phyloP scores from a whole-genome alignment of 2,329 filamentous ascomycete species.

The Epicoccum sorghinum region DNA sequence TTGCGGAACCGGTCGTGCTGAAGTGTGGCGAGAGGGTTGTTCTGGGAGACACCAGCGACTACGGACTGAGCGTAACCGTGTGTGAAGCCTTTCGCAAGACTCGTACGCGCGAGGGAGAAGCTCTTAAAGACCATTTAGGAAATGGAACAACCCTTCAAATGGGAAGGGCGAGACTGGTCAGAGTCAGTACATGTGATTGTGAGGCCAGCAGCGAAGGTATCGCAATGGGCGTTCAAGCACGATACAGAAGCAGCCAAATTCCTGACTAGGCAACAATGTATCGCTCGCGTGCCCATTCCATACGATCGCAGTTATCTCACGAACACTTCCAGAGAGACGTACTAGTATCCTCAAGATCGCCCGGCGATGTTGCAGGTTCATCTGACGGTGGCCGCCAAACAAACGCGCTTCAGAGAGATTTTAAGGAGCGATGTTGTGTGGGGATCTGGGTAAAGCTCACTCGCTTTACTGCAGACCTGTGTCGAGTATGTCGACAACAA shows the following conservation, averaged over 20 bases:
- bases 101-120: slow-evolving; percentile 90
- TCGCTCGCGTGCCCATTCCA: slow-evolving; percentile 19
- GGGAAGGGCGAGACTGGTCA: slow-evolving; percentile 55
- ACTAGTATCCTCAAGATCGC: slow-evolving; percentile 66
- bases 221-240: not conserved
- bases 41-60: slow-evolving; percentile 80
- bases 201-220: not conserved
- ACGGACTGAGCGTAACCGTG: slow-evolving; percentile 98
- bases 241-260: slow-evolving; percentile 8
- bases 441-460: slow-evolving; percentile 23
- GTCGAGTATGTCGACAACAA: slow-evolving; percentile 12
- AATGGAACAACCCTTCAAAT: slow-evolving; percentile 67
- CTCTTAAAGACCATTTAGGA: slow-evolving; percentile 88
- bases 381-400: slow-evolving; percentile 93
- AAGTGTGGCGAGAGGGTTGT: slow-evolving; percentile 62
- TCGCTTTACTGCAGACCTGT: slow-evolving; percentile 21
- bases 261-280: slow-evolving; percentile 27
- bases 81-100: slow-evolving; percentile 94
- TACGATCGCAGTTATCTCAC: slow-evolving; percentile 5
- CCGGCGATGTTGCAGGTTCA: slow-evolving; percentile 87
- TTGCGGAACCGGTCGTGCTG: slow-evolving; percentile 54
- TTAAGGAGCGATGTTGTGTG: slow-evolving; percentile 23
- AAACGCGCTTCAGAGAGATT: slow-evolving; percentile 73
- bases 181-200: slow-evolving; percentile 24
- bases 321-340: slow-evolving; percentile 46